Conservation (phyloP, 257 asterid genomes). For the Hygrophila difformis region DNA sequence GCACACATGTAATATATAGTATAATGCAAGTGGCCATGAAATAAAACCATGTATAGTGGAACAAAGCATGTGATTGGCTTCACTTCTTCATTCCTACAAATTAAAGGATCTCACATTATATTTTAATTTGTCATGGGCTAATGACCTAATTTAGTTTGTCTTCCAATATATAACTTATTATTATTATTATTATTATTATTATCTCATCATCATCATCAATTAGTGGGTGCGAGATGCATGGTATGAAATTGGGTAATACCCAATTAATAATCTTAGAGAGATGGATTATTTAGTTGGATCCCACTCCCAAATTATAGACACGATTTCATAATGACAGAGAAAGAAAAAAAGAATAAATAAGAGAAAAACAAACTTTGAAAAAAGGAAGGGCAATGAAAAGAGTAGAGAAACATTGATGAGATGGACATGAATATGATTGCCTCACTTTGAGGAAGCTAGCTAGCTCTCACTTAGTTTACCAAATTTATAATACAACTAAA, state of each 20-base stretch:
- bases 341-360: background rate
- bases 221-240: no score
- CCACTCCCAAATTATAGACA: background rate
- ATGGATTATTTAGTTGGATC: background rate
- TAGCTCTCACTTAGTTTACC: slow-evolving; percentile 15
- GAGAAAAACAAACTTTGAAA: no score
- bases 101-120: slow-evolving; percentile 5
- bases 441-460: slow-evolving; percentile 20
- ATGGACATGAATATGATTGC: slow-evolving; percentile 20
- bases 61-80: slow-evolving; percentile 32
- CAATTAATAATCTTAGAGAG: background rate
- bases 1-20: no score
- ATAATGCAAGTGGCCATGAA: slow-evolving; percentile 10
- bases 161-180: no score
- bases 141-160: background rate
- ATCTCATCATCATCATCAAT: no score
- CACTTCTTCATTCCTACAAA: slow-evolving; percentile 3
- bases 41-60: slow-evolving; percentile 24
- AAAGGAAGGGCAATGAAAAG: background rate
- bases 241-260: no score
- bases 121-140: slow-evolving; percentile 5
- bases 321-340: background rate
- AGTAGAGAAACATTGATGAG: background rate
- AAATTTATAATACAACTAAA: slow-evolving; percentile 3
- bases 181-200: no score